Percentiles rank a stretch among this genome's conserved stretches.
Conservation (phyloP, 148 eudicot species). For the Drosera capensis region DNA sequence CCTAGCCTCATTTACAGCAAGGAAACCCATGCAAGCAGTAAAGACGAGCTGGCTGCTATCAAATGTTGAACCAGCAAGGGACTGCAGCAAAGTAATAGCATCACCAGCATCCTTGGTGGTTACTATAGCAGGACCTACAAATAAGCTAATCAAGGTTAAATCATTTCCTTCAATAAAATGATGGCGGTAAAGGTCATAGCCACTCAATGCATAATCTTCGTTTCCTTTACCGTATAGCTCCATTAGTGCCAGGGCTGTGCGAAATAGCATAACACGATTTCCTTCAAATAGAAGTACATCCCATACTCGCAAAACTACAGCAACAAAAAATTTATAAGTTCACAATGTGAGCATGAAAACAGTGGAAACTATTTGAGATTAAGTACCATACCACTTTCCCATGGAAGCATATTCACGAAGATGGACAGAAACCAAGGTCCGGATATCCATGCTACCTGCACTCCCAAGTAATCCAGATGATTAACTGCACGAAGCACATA, state of each 20-base stretch:
- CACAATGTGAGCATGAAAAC: too few relatives aligned
- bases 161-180: too few relatives aligned
- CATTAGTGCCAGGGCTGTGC: constrained; percentile 90
- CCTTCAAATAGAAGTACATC: constrained; percentile 92
- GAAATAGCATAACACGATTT: constrained; percentile 90
- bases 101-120: constrained; percentile 89
- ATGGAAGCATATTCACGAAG: constrained; percentile 81
- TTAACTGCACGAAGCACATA: constrained; percentile 48
- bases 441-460: constrained; percentile 84
- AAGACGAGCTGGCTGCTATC: constrained; percentile 96
- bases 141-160: constrained; percentile 1
- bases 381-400: constrained; percentile 82
- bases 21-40: constrained; percentile 91
- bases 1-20: constrained; percentile 48
- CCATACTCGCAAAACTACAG: constrained; percentile 87
- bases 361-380: too few relatives aligned
- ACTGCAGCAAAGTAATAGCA: constrained; percentile 68
- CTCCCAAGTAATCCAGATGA: constrained; percentile 90
- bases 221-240: constrained; percentile 68
- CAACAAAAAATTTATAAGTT: constrained; percentile 1
- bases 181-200: too few relatives aligned
- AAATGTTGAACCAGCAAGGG: constrained; percentile 80
- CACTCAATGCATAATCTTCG: too few relatives aligned
- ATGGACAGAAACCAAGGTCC: constrained; percentile 94
- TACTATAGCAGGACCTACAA: constrained; percentile 74